These are phyloP conservation scores for Monosporascus ibericus DNA, from an alignment of 2,329 filamentous ascomycete species.

Conservation along the genomic window DNA sequence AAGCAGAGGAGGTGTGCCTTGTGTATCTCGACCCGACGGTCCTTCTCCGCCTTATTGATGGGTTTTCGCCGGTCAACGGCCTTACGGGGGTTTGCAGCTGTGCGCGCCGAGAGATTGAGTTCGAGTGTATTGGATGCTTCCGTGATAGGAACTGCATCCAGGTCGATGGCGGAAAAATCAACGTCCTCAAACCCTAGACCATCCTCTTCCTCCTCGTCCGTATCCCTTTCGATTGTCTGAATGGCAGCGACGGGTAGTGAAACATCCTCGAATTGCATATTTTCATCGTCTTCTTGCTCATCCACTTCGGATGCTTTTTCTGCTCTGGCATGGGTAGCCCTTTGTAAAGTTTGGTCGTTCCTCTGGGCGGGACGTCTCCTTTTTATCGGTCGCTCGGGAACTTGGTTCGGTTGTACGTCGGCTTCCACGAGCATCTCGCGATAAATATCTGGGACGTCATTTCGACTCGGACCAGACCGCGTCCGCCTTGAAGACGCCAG, in stretches of 20 bases:
- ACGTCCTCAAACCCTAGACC: slow-evolving; percentile 43
- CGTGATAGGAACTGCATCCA: slow-evolving; percentile 8
- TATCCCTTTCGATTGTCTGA: slow-evolving; percentile 45
- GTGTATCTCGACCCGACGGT: slow-evolving; percentile 66
- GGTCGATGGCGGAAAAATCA: slow-evolving; percentile 30
- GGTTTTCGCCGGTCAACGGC: slow-evolving; percentile 41
- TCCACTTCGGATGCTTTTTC: slow-evolving; percentile 12
- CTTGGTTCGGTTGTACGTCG: slow-evolving; percentile 28
- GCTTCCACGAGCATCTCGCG: slow-evolving; percentile 44
- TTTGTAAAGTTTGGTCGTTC: slow-evolving; percentile 15
- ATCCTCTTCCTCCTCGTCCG: slow-evolving; percentile 37
- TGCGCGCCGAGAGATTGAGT: slow-evolving; percentile 46
- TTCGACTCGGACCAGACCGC: slow-evolving; percentile 17
- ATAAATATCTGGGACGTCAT: slow-evolving; percentile 35
- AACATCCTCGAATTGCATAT: slow-evolving; percentile 46
- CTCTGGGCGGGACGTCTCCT: slow-evolving; percentile 33
- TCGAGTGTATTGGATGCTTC: slow-evolving; percentile 34
- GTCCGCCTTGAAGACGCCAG: slow-evolving; percentile 14
- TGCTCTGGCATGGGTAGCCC: not conserved
- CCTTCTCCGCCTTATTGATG: slow-evolving; percentile 47
- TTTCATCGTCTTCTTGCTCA: slow-evolving; percentile 29
- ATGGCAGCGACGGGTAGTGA: slow-evolving; percentile 39
- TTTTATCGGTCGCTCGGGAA: slow-evolving; percentile 34
- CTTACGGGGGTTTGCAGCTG: slow-evolving; percentile 24
- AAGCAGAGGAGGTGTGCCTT: slow-evolving; percentile 82